phyloP scores from a whole-genome alignment of 306 rosid genomes.

The Pterocarpus santalinus region DNA sequence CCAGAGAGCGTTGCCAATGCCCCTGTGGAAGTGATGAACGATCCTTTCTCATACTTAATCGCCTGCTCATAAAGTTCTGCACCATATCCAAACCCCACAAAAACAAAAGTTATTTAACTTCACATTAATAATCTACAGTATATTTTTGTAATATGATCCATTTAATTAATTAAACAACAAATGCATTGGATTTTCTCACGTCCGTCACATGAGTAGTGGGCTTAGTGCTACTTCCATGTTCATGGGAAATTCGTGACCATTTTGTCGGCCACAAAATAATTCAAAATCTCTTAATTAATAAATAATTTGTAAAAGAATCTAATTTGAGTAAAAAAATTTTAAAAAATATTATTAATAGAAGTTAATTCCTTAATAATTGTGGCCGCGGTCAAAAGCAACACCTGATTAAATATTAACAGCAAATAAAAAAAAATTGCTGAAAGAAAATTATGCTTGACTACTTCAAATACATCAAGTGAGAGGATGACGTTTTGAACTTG shows the following conservation, averaged over 20 bases:
- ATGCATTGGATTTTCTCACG: constrained; percentile 6
- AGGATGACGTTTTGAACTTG: constrained; percentile 9
- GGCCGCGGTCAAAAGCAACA: neutral
- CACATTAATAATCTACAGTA: neutral
- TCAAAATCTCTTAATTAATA: neutral
- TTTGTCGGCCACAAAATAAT: constrained; percentile 40
- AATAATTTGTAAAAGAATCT: neutral
- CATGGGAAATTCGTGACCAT: neutral
- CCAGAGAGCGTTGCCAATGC: constrained; percentile 96
- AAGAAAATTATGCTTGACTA: constrained; percentile 7
- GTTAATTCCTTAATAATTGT: neutral
- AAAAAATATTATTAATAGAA: neutral
- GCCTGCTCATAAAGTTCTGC: constrained; percentile 80
- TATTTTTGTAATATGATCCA: neutral
- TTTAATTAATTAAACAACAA: neutral
- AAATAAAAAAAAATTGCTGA: neutral
- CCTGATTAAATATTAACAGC: neutral
- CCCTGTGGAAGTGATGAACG: constrained; percentile 77
- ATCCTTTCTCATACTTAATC: constrained; percentile 86
- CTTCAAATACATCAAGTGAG: neutral
- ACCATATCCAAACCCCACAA: constrained; percentile 31
- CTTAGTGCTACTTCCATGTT: neutral
- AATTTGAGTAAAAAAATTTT: neutral
- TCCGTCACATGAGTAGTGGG: neutral
- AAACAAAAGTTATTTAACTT: neutral